Evolutionary conservation across 23 red algal genomes (phyloP).

Genomic region (Gracilaria gracilis): DNA sequence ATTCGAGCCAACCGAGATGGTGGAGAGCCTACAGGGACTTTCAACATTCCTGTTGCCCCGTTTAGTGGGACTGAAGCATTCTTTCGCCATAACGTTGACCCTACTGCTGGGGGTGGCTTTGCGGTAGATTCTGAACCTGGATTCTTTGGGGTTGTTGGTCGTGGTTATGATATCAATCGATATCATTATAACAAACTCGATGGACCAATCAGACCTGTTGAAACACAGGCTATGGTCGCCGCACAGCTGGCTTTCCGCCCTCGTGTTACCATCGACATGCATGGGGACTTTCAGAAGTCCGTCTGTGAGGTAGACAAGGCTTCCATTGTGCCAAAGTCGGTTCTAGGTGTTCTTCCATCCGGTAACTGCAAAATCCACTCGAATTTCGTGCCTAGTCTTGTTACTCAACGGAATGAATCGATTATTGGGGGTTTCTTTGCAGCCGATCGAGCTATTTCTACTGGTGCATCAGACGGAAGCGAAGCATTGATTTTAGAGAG

Average conservation of each 20-base stretch:
- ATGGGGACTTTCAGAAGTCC: slow-evolving; percentile 17
- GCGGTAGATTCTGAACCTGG: slow-evolving; percentile 3
- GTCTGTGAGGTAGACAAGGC: slow-evolving; percentile 13
- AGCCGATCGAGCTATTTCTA: neutral
- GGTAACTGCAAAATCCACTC: neutral
- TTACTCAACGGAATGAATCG: neutral
- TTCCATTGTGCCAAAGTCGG: neutral
- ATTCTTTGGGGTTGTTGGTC: slow-evolving; percentile 24
- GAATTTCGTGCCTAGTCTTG: neutral
- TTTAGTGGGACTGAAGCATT: slow-evolving; percentile 6
- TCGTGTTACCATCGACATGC: slow-evolving; percentile 5
- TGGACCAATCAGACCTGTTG: slow-evolving; percentile 15
- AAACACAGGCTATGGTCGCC: slow-evolving; percentile 26
- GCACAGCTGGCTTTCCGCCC: slow-evolving; percentile 4
- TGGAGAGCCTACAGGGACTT: neutral
- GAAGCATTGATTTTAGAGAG: neutral
- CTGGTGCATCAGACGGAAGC: neutral
- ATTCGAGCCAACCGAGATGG: slow-evolving; percentile 14
- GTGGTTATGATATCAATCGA: slow-evolving; percentile 25
- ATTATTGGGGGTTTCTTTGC: slow-evolving; percentile 17
- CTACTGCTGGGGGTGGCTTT: slow-evolving; percentile 14
- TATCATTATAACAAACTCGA: slow-evolving; percentile 3
- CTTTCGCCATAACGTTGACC: slow-evolving; percentile 25
- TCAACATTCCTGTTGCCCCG: slow-evolving; percentile 1
- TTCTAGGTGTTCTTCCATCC: neutral